Evolutionary conservation across 139 green algal species (phyloP).

Genomic region (Parachlorella kessleri): DNA sequence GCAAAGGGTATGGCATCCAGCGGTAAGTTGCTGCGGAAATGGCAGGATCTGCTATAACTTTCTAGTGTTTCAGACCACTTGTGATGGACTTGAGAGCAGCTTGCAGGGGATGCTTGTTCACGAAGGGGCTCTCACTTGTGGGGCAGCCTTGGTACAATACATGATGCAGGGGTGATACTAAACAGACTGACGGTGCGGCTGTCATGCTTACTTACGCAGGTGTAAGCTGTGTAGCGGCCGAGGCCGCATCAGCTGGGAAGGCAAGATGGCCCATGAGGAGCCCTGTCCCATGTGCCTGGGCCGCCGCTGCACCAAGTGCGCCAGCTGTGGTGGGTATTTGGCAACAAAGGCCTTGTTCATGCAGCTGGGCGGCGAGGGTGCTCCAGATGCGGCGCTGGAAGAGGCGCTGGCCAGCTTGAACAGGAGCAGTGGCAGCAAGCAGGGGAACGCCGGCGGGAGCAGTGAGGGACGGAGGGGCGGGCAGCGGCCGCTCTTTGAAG

Average conservation of each 20-base stretch:
- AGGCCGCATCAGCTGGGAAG: conserved; percentile 42
- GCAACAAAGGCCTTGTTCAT: conserved; percentile 24
- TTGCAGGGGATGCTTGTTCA: too few relatives aligned
- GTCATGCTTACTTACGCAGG: conserved; percentile 11
- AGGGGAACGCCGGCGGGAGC: too few relatives aligned
- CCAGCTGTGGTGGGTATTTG: conserved; percentile 35
- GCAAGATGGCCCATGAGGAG: conserved; percentile 43
- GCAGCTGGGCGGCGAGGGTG: conserved; percentile 2
- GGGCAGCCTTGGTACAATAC: too few relatives aligned
- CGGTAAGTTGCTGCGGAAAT: too few relatives aligned
- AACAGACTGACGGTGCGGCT: too few relatives aligned
- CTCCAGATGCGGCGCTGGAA: neutral
- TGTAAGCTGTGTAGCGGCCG: conserved; percentile 41
- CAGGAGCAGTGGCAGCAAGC: neutral
- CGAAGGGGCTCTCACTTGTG: too few relatives aligned
- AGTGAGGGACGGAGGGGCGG: neutral
- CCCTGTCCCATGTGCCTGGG: conserved; percentile 46
- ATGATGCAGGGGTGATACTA: too few relatives aligned
- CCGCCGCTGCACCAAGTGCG: conserved; percentile 29
- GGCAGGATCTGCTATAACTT: too few relatives aligned
- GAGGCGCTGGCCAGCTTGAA: neutral
- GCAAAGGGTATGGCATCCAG: conserved; percentile 44
- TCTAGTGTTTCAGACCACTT: too few relatives aligned
- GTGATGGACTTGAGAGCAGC: too few relatives aligned
- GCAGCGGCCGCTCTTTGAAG: neutral